These are phyloP conservation scores for Botrytis pseudocinerea DNA, from an alignment of 2,329 filamentous ascomycete species.

Conservation along the genomic window DNA sequence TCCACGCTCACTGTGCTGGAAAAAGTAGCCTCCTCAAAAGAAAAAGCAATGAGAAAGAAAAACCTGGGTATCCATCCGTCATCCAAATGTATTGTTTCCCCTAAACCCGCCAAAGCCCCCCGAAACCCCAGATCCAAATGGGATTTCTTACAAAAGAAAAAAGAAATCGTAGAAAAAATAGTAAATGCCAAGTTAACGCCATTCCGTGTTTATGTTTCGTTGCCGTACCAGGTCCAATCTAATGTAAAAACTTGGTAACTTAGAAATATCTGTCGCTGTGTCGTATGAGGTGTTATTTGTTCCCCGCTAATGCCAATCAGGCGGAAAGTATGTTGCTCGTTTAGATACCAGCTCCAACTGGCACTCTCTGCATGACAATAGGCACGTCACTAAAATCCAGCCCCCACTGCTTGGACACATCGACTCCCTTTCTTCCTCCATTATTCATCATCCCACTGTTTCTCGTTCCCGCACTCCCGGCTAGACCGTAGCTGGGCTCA, in stretches of 20 bases:
- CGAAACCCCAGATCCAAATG: not conserved
- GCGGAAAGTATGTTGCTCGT: not conserved
- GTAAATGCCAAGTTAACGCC: conserved; percentile 1
- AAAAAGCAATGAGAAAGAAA: not conserved
- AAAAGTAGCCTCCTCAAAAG: not conserved
- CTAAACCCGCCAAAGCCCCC: not conserved
- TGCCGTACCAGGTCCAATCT: conserved; percentile 10
- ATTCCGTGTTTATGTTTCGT: conserved; percentile 13
- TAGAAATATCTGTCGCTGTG: not conserved
- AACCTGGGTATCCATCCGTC: conserved; percentile 18
- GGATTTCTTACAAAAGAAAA: not conserved
- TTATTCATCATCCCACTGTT: conserved; percentile 22
- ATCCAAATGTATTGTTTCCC: conserved; percentile 11
- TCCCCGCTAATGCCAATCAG: not conserved
- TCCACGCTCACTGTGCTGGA: not conserved
- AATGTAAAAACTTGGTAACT: not conserved
- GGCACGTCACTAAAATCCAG: conserved; percentile 36
- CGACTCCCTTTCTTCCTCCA: conserved; percentile 26
- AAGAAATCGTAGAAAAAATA: not conserved
- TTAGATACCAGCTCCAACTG: conserved; percentile 10
- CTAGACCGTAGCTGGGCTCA: conserved; percentile 29
- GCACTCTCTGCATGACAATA: conserved; percentile 30
- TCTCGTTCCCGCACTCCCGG: conserved; percentile 29
- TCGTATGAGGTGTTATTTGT: not conserved
- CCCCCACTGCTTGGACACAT: conserved; percentile 27